Percentiles rank a stretch among this genome's conserved stretches.
Conservation (phyloP, 768 basidiomycete genomes). For the Dacryopinax primogenitus region DNA sequence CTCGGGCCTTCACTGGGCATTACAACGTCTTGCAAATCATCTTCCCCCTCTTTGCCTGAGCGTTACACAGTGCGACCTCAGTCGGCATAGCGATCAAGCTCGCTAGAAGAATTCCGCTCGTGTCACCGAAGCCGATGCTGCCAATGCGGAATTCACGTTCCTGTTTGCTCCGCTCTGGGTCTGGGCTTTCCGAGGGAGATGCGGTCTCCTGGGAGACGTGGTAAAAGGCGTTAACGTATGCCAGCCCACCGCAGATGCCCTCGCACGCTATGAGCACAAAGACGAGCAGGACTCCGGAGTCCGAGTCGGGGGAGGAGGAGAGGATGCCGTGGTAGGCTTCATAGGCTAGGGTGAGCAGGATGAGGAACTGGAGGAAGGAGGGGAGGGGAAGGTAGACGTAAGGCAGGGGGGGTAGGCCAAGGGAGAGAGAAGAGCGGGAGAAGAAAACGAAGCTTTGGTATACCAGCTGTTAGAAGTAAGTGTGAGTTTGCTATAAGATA, state of each 20-base stretch:
- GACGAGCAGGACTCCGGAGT: conserved; percentile 45
- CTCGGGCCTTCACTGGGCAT: too few species aligned
- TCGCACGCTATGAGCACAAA: conserved; percentile 73
- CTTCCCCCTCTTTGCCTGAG: conserved; percentile 59
- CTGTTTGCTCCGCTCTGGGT: conserved; percentile 48
- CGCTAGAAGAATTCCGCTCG: conserved; percentile 55
- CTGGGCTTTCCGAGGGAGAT: conserved; percentile 33
- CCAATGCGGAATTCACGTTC: conserved; percentile 85
- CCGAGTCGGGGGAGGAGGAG: conserved; percentile 30
- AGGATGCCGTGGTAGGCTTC: conserved; percentile 64
- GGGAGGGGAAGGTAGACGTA: conserved; percentile 55
- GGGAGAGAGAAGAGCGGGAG: conserved; percentile 78
- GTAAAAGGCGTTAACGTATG: conserved; percentile 85
- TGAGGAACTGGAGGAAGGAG: conserved; percentile 54
- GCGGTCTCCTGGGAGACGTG: conserved; percentile 60
- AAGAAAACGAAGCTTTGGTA: conserved; percentile 88
- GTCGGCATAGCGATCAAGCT: conserved; percentile 56
- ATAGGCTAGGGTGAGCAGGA: conserved; percentile 47
- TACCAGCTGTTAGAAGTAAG: conserved; percentile 41
- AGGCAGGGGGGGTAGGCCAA: conserved; percentile 72
- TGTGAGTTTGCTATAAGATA: conserved; percentile 14
- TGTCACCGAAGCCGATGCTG: conserved; percentile 76
- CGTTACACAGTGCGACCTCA: conserved; percentile 62
- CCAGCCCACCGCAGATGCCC: conserved; percentile 83
- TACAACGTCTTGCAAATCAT: conserved; percentile 53